Base-by-base conservation (phyloP, 2,329 filamentous ascomycete genomes). In the Colletotrichum orchidophilum region DNA sequence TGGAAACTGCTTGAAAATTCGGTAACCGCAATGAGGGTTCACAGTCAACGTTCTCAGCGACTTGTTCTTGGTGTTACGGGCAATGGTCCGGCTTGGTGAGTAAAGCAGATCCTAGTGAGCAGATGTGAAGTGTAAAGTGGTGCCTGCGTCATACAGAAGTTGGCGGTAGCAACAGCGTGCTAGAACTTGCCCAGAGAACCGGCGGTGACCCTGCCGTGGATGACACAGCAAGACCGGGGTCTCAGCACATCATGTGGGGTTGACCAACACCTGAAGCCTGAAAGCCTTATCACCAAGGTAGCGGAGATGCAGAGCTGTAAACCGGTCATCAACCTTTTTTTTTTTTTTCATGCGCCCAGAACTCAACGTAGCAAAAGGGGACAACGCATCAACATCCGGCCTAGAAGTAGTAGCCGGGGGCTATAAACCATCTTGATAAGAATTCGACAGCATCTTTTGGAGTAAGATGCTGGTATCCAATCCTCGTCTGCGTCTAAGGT, bases 141-240 rank as follows among this genome's bases (percentile, higher is more conserved):
- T 57, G 68, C 39, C 52, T 46, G 63, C 63, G 68, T 62, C 68
- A 67, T 70, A 31, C 49, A 46, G 6, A 57, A 62, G 59, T 50
- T 62, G 46, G 46, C 46, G 39, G 59, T 24, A 62, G 29, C 27
- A 9, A 31, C 27, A 24, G 42, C 24, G 24, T 59, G 29, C 52
- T 65, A 29, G 59, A 35, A 21, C 49, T 33, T 50, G 67, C 63
- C 63, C 21, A 62, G 55, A 67, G 54, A 63, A 59, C 27, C 68
- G 68, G 68, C 33, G 67, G 53, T 52, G 39, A 57, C 57, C 52
- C 39, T 71, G 68, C 68, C 57, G 68, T 50, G 68, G 57, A 61
- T 71, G 68, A 67, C 63, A 65, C 54, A 59, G 53, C 49, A 52
- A 15, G 46, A 54, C 53, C 24, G 42, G 42, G 55, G 42, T 18